A percentile compares a stretch with the other conserved stretches of the same genome.
Conservation (phyloP, 345 rosid genomes). For the Lenwebbia sp. region DNA sequence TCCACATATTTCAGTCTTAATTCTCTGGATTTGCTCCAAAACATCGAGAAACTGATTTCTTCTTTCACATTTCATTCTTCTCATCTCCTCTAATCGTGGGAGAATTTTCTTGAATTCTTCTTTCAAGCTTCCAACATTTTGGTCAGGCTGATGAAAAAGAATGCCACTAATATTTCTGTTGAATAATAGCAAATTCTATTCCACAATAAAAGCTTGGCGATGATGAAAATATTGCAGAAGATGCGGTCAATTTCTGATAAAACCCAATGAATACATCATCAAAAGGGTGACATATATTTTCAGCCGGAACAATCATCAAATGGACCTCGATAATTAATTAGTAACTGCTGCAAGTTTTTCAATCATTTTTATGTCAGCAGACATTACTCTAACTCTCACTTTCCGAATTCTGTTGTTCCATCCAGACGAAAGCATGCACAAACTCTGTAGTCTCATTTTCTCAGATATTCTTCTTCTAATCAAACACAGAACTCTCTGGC, state of each 20-base stretch:
- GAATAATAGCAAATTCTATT: neutral
- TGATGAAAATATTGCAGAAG: neutral
- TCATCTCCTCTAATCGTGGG: conserved; percentile 90
- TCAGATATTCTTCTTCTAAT: neutral
- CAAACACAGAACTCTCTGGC: neutral
- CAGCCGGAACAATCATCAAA: neutral
- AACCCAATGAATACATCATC: neutral
- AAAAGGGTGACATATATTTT: neutral
- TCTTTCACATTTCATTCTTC: conserved; percentile 63
- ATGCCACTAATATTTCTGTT: neutral
- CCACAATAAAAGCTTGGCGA: neutral
- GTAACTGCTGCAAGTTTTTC: neutral
- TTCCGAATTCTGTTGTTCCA: neutral
- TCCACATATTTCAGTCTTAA: conserved; percentile 53
- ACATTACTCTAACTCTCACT: neutral
- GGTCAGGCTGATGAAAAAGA: conserved; percentile 49
- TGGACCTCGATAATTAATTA: neutral
- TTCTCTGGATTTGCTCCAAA: conserved; percentile 34
- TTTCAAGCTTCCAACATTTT: conserved; percentile 66
- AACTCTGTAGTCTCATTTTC: neutral
- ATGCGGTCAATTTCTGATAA: neutral
- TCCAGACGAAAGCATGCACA: neutral
- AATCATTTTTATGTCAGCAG: neutral
- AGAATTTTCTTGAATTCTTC: conserved; percentile 64
- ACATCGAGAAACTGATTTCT: conserved; percentile 70